Conservation (phyloP, 1,284 basidiomycete genomes). For the Puccinia sorghi region DNA sequence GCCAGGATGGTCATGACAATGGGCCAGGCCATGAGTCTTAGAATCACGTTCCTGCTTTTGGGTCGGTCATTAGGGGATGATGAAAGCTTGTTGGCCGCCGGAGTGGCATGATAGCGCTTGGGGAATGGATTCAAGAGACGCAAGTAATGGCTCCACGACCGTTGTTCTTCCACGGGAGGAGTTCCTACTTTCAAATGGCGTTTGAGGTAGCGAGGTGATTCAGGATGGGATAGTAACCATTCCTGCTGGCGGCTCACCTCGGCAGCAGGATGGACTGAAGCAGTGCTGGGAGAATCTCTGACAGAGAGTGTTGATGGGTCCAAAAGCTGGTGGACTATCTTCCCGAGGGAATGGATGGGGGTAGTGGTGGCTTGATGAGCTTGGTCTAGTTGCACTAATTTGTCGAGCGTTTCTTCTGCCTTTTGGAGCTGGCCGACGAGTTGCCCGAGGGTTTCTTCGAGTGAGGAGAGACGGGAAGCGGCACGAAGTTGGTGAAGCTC, state of each 20-base stretch:
- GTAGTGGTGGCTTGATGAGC: background rate
- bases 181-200: background rate
- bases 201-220: background rate
- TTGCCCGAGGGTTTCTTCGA: slow-evolving; percentile 4
- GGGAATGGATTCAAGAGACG: background rate
- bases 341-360: slow-evolving; percentile 5
- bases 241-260: background rate
- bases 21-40: background rate
- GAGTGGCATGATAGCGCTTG: background rate
- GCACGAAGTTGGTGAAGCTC: slow-evolving; percentile 3
- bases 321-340: slow-evolving; percentile 9
- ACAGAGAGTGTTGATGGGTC: background rate
- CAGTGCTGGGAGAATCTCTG: background rate
- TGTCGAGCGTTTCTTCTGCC: background rate
- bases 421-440: background rate
- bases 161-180: background rate
- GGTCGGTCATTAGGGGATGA: background rate
- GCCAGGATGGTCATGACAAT: background rate
- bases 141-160: background rate
- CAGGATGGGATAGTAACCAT: background rate
- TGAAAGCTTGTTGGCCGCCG: background rate
- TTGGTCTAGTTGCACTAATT: background rate
- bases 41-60: background rate
- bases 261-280: too few relatives aligned
- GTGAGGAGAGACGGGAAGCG: background rate